phyloP scores from a whole-genome alignment of 2,329 filamentous ascomycete species.

The Aspergillus pseudotamarii region DNA sequence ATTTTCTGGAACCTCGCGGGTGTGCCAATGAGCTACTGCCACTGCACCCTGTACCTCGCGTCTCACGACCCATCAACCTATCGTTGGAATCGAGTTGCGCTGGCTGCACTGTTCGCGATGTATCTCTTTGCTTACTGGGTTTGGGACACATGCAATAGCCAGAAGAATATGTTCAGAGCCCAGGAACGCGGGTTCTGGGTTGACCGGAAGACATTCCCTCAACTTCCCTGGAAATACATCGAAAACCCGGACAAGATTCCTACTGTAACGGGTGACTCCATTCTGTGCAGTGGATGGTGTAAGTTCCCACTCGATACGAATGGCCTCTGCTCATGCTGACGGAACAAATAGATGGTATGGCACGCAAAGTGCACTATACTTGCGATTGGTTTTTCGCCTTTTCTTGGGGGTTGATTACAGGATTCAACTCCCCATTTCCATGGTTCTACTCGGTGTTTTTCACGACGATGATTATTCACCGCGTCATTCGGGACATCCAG shows the following conservation, averaged over 20 bases:
- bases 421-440: constrained; percentile 77
- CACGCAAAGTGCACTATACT: constrained; percentile 78
- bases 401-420: constrained; percentile 76
- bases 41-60: constrained; percentile 86
- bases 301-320: constrained; percentile 33
- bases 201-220: constrained; percentile 78
- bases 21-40: constrained; percentile 87
- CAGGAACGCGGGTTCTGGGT: constrained; percentile 70
- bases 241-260: constrained; percentile 77
- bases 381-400: constrained; percentile 78
- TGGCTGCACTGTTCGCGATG: constrained; percentile 63
- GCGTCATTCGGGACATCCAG: constrained; percentile 72
- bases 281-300: constrained; percentile 84
- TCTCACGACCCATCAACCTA: constrained; percentile 78
- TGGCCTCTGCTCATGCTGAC: constrained; percentile 3
- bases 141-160: constrained; percentile 88
- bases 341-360: constrained; percentile 58
- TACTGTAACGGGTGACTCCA: constrained; percentile 70
- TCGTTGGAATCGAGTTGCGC: constrained; percentile 68
- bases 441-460: constrained; percentile 91
- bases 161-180: constrained; percentile 88
- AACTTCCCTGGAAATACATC: constrained; percentile 80
- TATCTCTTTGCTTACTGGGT: constrained; percentile 86
- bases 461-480: constrained; percentile 74
- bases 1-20: constrained; percentile 97